Base-by-base conservation (phyloP, 2,329 filamentous ascomycete species). In the Cadophora malorum region DNA sequence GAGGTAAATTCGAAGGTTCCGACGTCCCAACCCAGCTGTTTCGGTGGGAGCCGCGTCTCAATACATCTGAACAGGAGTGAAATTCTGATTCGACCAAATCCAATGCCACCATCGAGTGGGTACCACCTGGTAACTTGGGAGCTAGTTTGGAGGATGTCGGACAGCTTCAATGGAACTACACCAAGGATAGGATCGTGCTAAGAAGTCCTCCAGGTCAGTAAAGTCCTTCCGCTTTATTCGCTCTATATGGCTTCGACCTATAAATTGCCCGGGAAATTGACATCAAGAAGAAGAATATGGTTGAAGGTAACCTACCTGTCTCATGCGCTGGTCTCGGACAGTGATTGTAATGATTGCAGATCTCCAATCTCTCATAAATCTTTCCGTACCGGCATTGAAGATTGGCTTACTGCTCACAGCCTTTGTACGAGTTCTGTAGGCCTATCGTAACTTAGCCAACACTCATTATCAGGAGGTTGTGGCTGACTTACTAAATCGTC, bases 391-490 rank as follows among this genome's bases (percentile, higher is more conserved):
- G 3, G 96, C 94, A 74, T 98, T 97, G 85, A 97, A 98, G 71
- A 98, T 97, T 1, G 96, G 96, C 78, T 96, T 94, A 63, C 93
- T 96, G 45, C 92, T 96, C 8, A 97, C 91, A 4, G 94, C 94
- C 83, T 99, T 98, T 45, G 93, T 88, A 76, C 96, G 88, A n/a
- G 95, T 98, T 76, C 95, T 94, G 83, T 97, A 98, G 21, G 94
- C 84, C 81, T 85, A 73, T 2, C 10, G 47, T 23, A 35, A 28
- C 67, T 58, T 72, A 70, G 35, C 58, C 71, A 65, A 66, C 1
- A 14, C 35, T 38, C 35, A 38, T 10, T 38, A 14, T 1, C 33
- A 23, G 9, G n/a, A 35, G 1, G 10, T n/a, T 16, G 5, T 35
- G 35, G 63, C 47, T 23, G 28, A 76, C 81, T 74, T 79, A 88